phyloP scores from a whole-genome alignment of 768 basidiomycete genomes.

The Ephemerocybe angulata region DNA sequence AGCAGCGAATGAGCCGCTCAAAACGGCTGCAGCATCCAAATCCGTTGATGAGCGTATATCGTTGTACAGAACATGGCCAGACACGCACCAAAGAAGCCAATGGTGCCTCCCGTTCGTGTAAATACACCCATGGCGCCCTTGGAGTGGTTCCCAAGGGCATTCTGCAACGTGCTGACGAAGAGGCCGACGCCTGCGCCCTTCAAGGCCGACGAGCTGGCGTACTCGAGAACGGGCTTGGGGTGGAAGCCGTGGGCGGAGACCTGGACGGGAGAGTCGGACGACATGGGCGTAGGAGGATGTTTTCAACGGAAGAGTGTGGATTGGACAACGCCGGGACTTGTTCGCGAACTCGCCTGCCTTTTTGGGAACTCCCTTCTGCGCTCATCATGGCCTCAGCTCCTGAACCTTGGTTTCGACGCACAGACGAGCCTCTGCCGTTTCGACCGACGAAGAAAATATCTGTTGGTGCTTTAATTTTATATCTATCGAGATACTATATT shows the following conservation, averaged over 20 bases:
- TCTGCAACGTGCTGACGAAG: conserved; percentile 69
- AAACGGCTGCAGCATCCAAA: conserved; percentile 56
- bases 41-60: not conserved
- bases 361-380: conserved; percentile 21
- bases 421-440: conserved; percentile 34
- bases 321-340: conserved; percentile 19
- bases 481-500: not conserved
- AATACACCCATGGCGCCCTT: conserved; percentile 82
- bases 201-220: conserved; percentile 59
- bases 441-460: conserved; percentile 37
- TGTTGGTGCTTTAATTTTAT: conserved; percentile 33
- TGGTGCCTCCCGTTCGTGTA: conserved; percentile 83
- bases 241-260: conserved; percentile 28
- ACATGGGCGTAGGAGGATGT: conserved; percentile 32
- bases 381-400: conserved; percentile 6
- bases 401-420: conserved; percentile 37
- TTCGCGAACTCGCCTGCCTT: conserved; percentile 26
- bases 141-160: conserved; percentile 73
- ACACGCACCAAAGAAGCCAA: conserved; percentile 83
- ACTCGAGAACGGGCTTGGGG: conserved; percentile 51
- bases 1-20: conserved; percentile 83
- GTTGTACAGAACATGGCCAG: not conserved
- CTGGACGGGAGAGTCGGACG: conserved; percentile 26
- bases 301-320: conserved; percentile 27
- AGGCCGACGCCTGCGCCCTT: conserved; percentile 63